Conservation (phyloP, 371 early-diverging fungal genomes). For the Rhizopus arrhizus region DNA sequence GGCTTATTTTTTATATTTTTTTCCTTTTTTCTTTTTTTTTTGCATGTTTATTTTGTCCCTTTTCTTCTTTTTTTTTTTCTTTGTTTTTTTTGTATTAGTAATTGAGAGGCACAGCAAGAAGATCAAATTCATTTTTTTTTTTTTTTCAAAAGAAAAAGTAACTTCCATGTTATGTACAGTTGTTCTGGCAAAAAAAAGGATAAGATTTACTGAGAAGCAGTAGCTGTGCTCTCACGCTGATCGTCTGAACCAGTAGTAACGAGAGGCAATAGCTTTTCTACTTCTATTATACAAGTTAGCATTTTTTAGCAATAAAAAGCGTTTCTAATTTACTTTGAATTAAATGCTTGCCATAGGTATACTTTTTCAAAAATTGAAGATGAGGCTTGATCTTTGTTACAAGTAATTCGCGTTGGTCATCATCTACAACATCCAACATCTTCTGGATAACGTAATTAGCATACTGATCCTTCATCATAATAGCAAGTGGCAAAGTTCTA, state of each 20-base stretch:
- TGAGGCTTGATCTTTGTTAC: constrained; percentile 89
- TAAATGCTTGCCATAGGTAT: constrained; percentile 96
- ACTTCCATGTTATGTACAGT: constrained; percentile 21
- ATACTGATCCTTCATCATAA: constrained; percentile 99
- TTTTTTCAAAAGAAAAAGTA: constrained; percentile 2
- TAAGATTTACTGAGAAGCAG: constrained; percentile 3
- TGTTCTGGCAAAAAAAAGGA: constrained; percentile 6
- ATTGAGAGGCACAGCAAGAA: background rate
- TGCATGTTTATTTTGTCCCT: background rate
- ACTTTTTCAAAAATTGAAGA: constrained; percentile 86
- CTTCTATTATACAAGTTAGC: constrained; percentile 28
- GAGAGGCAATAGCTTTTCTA: constrained; percentile 47
- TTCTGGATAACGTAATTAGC: constrained; percentile 99
- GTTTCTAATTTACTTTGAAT: constrained; percentile 67
- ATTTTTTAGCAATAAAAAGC: background rate
- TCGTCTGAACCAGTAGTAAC: constrained; percentile 22
- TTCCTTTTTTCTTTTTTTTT: background rate
- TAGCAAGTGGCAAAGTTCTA: constrained; percentile 79
- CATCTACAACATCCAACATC: constrained; percentile 96
- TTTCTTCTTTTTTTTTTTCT: constrained; percentile 5
- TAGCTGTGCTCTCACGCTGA: constrained; percentile 5
- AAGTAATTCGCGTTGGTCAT: constrained; percentile 81
- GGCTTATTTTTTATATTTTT: background rate
- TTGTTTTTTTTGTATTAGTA: background rate
- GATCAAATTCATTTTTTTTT: constrained; percentile 1